These are phyloP conservation scores for Calocera cornea DNA, from an alignment of 768 basidiomycete species.

Conservation along the genomic window DNA sequence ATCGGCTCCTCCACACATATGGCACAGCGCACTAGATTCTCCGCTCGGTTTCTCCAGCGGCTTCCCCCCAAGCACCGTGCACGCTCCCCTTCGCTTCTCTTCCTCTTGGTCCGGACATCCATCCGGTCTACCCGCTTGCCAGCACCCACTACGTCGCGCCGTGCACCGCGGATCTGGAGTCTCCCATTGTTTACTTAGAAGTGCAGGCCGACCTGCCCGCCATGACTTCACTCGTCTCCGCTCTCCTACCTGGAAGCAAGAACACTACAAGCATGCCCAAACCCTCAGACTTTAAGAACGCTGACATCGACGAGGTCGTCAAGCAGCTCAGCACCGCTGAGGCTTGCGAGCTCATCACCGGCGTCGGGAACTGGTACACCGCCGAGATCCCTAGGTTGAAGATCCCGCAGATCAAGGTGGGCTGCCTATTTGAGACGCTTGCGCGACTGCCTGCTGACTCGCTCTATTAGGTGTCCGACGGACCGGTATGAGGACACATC, in stretches of 20 bases:
- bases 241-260: background rate
- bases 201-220: background rate
- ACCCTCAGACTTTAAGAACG: constrained; percentile 55
- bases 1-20: background rate
- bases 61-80: background rate
- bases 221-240: background rate
- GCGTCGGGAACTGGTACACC: constrained; percentile 76
- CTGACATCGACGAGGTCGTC: constrained; percentile 45
- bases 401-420: constrained; percentile 56
- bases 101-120: background rate
- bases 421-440: constrained; percentile 12
- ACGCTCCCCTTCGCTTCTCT: background rate
- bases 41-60: background rate
- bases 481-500: constrained; percentile 41
- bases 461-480: constrained; percentile 34
- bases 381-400: constrained; percentile 49
- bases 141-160: background rate
- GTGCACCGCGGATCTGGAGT: background rate
- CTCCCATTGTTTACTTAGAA: background rate
- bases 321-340: constrained; percentile 58
- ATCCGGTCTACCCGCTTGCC: background rate
- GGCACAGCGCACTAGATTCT: background rate
- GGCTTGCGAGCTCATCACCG: constrained; percentile 55
- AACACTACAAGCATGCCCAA: constrained; percentile 13
- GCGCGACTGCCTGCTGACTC: constrained; percentile 35